phyloP scores from a whole-genome alignment of 352 stramenopile species.

The Elongisporangium prolatum region DNA sequence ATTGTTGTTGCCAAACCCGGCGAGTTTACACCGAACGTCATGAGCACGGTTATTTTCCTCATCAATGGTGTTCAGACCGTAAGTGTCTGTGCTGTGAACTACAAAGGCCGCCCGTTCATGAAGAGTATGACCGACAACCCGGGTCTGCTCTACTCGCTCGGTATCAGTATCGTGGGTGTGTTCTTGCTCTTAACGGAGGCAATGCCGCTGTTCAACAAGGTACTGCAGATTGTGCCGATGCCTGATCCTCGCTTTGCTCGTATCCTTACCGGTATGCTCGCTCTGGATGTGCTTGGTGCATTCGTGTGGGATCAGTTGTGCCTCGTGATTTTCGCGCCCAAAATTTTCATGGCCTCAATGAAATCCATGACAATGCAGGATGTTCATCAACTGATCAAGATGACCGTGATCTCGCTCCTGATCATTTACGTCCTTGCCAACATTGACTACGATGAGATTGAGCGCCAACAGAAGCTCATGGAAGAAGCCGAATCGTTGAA shows the following conservation, averaged over 20 bases:
- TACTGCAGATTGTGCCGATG: constrained; percentile 91
- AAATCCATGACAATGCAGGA: constrained; percentile 76
- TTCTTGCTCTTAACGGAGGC: constrained; percentile 91
- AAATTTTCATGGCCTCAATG: constrained; percentile 83
- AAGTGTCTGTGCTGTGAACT: constrained; percentile 99
- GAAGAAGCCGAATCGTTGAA: constrained; percentile 38
- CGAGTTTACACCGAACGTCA: constrained; percentile 96
- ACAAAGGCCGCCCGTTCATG: constrained; percentile 98
- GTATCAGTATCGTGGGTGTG: constrained; percentile 79
- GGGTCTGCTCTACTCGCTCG: constrained; percentile 91
- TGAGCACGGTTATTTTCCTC: constrained; percentile 99
- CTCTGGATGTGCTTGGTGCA: constrained; percentile 80
- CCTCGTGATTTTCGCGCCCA: constrained; percentile 77
- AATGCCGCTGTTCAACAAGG: constrained; percentile 90
- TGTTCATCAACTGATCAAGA: constrained; percentile 80
- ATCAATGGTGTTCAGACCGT: constrained; percentile 92
- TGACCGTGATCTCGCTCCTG: constrained; percentile 71
- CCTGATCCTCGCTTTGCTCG: constrained; percentile 82
- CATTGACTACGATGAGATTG: constrained; percentile 89
- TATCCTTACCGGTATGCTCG: constrained; percentile 73
- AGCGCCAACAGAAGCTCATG: constrained; percentile 80
- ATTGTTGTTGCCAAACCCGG: constrained; percentile 71
- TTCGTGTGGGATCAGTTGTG: constrained; percentile 87
- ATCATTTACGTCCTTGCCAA: constrained; percentile 87
- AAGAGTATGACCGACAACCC: constrained; percentile 96